A percentile compares a stretch with the other conserved stretches of the same genome.
Conservation (phyloP, 306 rosid genomes). For the Neltuma alba region DNA sequence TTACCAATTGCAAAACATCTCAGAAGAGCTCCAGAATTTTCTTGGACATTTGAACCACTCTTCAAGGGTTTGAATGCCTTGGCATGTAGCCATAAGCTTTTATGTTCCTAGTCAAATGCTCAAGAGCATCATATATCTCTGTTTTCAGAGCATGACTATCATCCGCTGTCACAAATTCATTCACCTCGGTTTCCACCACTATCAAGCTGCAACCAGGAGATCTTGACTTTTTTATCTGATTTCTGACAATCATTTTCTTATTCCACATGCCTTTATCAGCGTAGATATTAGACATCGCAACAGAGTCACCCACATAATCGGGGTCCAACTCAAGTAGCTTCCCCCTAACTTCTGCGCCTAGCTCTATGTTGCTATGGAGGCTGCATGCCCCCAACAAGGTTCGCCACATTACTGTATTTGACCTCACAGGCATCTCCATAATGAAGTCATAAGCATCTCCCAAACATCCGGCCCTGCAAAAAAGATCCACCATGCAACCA, state of each 20-base stretch:
- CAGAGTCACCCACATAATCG: constrained; percentile 53
- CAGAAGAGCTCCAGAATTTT: constrained; percentile 44
- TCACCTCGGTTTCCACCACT: constrained; percentile 44
- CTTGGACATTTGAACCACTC: constrained; percentile 2
- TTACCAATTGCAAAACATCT: constrained; percentile 52
- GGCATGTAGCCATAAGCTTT: constrained; percentile 33
- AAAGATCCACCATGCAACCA: constrained; percentile 77
- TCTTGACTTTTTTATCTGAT: constrained; percentile 47
- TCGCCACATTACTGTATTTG: constrained; percentile 60
- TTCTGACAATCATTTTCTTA: constrained; percentile 49
- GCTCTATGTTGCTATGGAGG: constrained; percentile 52
- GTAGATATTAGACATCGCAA: constrained; percentile 65
- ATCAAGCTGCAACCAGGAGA: constrained; percentile 56
- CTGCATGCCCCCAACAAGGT: constrained; percentile 61
- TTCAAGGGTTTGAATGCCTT: constrained; percentile 11
- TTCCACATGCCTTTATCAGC: constrained; percentile 68
- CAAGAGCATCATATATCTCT: constrained; percentile 44
- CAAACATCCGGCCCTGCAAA: constrained; percentile 57
- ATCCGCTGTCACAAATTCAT: constrained; percentile 41
- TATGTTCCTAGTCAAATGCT: constrained; percentile 39
- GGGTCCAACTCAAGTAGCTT: constrained; percentile 57
- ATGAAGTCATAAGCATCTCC: constrained; percentile 59
- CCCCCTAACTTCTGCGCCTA: constrained; percentile 46
- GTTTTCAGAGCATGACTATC: constrained; percentile 36
- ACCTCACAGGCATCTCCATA: constrained; percentile 39